Percentiles rank a stretch among this genome's conserved stretches.
Conservation (phyloP, 139 green algal species). For the Tetraselmis striata region DNA sequence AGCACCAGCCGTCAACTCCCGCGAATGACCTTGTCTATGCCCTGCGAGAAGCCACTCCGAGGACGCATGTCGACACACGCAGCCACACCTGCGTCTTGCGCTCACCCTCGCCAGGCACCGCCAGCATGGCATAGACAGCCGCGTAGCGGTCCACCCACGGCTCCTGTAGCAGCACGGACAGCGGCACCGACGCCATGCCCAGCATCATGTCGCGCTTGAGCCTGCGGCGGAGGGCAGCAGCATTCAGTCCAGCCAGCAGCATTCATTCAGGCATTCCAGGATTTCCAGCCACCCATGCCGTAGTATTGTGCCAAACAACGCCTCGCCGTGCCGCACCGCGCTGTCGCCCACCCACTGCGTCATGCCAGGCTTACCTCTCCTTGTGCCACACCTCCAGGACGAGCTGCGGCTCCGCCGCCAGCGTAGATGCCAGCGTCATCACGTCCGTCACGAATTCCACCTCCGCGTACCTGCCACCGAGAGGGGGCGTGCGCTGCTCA, state of each 20-base stretch:
- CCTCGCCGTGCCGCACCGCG: no score
- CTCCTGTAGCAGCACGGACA: constrained; percentile 47
- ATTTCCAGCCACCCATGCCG: no score
- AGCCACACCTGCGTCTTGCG: constrained; percentile 39
- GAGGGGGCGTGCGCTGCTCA: background rate
- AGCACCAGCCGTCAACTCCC: no score
- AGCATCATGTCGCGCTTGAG: constrained; percentile 40
- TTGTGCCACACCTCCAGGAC: constrained; percentile 50
- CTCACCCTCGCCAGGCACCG: constrained; percentile 15
- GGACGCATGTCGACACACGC: no score
- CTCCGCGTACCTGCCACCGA: constrained; percentile 12
- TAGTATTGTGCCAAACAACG: no score
- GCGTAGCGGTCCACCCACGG: constrained; percentile 56
- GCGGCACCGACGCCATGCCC: constrained; percentile 41
- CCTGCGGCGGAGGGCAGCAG: background rate
- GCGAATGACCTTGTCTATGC: no score
- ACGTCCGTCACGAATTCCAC: constrained; percentile 44
- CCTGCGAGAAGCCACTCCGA: no score
- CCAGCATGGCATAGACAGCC: constrained; percentile 37
- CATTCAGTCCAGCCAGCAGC: no score
- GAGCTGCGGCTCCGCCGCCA: constrained; percentile 38
- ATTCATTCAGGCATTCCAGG: no score
- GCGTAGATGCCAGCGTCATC: constrained; percentile 38
- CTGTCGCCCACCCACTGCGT: no score
- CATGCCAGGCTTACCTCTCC: constrained; percentile 48